These are phyloP conservation scores for Phytophthora chlamydospora DNA, from an alignment of 352 stramenopile species.

Conservation along the genomic window DNA sequence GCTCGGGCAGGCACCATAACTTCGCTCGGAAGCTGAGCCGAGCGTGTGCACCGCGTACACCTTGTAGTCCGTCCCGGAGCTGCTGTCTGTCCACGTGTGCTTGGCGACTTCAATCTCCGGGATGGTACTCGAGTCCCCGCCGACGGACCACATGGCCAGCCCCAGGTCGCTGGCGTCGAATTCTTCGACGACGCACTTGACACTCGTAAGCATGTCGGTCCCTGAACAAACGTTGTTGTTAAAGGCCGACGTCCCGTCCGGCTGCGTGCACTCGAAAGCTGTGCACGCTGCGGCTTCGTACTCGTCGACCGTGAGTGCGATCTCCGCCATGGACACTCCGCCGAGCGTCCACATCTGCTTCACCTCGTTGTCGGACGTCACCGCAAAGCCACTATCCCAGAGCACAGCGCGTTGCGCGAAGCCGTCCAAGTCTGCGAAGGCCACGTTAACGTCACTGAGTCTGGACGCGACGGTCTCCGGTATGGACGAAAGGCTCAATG, in stretches of 20 bases:
- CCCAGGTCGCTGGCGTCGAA: slow-evolving; percentile 12
- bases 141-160: slow-evolving; percentile 37
- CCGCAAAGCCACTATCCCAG: slow-evolving; percentile 58
- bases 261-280: slow-evolving; percentile 22
- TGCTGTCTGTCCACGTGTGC: slow-evolving; percentile 22
- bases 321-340: slow-evolving; percentile 36
- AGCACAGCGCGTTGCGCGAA: slow-evolving; percentile 59
- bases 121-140: slow-evolving; percentile 13
- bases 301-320: slow-evolving; percentile 30
- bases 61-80: slow-evolving; percentile 14
- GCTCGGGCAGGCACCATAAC: slow-evolving; percentile 24
- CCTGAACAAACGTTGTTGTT: slow-evolving; percentile 28
- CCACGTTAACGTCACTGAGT: slow-evolving; percentile 19
- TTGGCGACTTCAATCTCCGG: slow-evolving; percentile 30
- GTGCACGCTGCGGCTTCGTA: slow-evolving; percentile 26
- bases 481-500: slow-evolving; percentile 19
- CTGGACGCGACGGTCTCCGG: slow-evolving; percentile 28
- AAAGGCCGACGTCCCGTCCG: slow-evolving; percentile 12
- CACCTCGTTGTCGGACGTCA: slow-evolving; percentile 20
- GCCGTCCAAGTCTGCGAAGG: slow-evolving; percentile 32
- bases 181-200: slow-evolving; percentile 38
- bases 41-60: slow-evolving; percentile 33
- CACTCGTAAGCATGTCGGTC: slow-evolving; percentile 24
- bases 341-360: slow-evolving; percentile 40
- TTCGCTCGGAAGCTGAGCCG: slow-evolving; percentile 9